A percentile compares a stretch with the other conserved stretches of the same genome.
Evolutionary conservation across 352 stramenopile genomes (phyloP).

Genomic region (Phytophthora sansomeana): DNA sequence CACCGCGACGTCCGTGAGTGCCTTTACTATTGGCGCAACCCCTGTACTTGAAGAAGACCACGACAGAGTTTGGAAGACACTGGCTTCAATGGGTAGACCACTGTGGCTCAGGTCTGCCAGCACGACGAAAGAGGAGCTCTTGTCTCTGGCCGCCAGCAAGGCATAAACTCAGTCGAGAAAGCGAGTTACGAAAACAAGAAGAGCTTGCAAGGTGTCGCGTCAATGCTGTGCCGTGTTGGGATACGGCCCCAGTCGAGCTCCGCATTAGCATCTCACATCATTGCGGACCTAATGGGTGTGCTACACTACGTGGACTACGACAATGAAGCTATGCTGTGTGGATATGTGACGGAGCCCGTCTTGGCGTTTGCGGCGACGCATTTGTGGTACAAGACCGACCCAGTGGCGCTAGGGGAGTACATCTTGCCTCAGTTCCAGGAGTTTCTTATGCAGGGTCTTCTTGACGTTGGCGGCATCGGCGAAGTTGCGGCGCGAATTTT

Average conservation of each 20-base stretch:
- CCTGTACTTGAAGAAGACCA: too few species aligned
- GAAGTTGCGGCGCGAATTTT: slow-evolving; percentile 1
- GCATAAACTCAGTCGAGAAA: neutral
- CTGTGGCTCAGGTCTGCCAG: neutral
- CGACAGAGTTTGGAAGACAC: too few species aligned
- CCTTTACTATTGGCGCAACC: too few species aligned
- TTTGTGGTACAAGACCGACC: slow-evolving; percentile 20
- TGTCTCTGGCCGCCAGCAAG: too few species aligned
- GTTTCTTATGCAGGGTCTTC: slow-evolving; percentile 4
- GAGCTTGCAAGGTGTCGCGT: neutral
- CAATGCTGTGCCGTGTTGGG: slow-evolving; percentile 9
- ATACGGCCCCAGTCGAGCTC: slow-evolving; percentile 27
- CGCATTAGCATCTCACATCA: slow-evolving; percentile 19
- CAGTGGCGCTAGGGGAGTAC: neutral
- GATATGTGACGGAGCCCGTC: slow-evolving; percentile 30
- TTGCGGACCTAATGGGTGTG: slow-evolving; percentile 40
- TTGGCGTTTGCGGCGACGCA: slow-evolving; percentile 31
- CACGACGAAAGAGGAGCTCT: too few species aligned
- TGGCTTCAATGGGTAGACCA: neutral
- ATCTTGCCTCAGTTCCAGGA: slow-evolving; percentile 13
- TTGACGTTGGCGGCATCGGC: slow-evolving; percentile 10
- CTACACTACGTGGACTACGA: slow-evolving; percentile 7
- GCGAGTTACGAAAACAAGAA: neutral
- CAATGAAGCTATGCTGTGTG: slow-evolving; percentile 7
- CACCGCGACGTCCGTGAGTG: too few species aligned